A percentile compares a stretch with the other conserved stretches of the same genome.
phyloP scores from a whole-genome alignment of 2,329 filamentous ascomycete genomes.

The Saccharata proteae region DNA sequence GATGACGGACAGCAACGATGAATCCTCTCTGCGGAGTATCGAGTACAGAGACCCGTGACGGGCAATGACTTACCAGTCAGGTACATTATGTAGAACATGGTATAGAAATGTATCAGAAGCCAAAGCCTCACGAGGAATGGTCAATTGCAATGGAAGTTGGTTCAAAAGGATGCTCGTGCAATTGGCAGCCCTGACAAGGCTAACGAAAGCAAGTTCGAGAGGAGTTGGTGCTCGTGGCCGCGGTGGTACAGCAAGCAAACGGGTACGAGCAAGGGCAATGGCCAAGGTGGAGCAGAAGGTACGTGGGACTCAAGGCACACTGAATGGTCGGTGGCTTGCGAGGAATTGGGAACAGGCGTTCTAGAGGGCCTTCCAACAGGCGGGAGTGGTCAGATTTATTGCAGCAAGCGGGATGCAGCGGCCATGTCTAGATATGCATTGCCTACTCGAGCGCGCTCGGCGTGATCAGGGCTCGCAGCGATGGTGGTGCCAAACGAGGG shows the following conservation, averaged over 20 bases:
- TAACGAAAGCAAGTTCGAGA: no score
- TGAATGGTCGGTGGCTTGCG: background rate
- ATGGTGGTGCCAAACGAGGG: slow-evolving; percentile 25
- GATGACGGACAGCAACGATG: no score
- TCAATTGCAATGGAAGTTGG: slow-evolving; percentile 23
- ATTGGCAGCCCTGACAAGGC: no score
- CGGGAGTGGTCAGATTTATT: slow-evolving; percentile 30
- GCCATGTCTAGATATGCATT: slow-evolving; percentile 25
- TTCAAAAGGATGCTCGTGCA: no score
- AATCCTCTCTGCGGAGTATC: background rate
- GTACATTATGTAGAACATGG: slow-evolving; percentile 34
- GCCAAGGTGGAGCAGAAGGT: slow-evolving; percentile 16
- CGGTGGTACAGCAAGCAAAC: slow-evolving; percentile 3
- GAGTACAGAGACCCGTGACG: background rate
- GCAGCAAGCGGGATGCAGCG: slow-evolving; percentile 25
- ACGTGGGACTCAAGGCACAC: no score
- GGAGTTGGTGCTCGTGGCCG: slow-evolving; percentile 14
- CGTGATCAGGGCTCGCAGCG: slow-evolving; percentile 43
- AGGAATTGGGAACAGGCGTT: no score
- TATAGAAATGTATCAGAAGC: slow-evolving; percentile 9
- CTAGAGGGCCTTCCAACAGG: slow-evolving; percentile 20
- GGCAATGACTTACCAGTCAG: slow-evolving; percentile 25
- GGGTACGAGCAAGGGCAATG: slow-evolving; percentile 19
- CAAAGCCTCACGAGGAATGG: slow-evolving; percentile 19
- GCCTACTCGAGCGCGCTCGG: slow-evolving; percentile 15